phyloP scores from a whole-genome alignment of 306 rosid genomes.

The Mimosa bimucronata region DNA sequence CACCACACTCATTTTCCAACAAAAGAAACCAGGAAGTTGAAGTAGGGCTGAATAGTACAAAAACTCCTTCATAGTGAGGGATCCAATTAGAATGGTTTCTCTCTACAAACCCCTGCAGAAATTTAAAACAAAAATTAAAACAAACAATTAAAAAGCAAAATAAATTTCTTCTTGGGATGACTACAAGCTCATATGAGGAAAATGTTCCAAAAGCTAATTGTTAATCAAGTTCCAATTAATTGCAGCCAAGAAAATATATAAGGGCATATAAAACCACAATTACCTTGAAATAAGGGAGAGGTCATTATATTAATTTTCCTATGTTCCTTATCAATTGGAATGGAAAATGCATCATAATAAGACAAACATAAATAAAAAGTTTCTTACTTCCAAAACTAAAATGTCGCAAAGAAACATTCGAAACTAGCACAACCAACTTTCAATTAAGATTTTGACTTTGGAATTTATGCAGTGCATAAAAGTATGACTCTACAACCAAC shows the following conservation, averaged over 20 bases:
- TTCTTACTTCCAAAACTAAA: conserved; percentile 15
- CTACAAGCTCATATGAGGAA: neutral
- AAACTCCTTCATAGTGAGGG: conserved; percentile 93
- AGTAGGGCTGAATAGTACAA: conserved; percentile 92
- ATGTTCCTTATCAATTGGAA: neutral
- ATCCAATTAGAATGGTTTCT: conserved; percentile 86
- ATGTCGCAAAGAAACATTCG: neutral
- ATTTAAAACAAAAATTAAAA: conserved; percentile 28
- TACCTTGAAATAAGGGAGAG: no score
- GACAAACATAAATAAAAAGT: conserved; percentile 4
- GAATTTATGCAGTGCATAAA: neutral
- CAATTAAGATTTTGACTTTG: neutral
- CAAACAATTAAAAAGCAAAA: conserved; percentile 15
- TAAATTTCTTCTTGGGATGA: conserved; percentile 8
- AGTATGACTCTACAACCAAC: no score
- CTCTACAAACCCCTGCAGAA: conserved; percentile 91
- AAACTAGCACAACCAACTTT: neutral
- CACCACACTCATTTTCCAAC: conserved; percentile 85
- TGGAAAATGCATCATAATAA: neutral
- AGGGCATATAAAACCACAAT: neutral
- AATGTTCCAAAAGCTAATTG: no score
- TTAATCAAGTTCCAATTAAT: no score
- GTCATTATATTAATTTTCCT: no score
- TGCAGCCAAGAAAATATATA: neutral
- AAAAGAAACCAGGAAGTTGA: conserved; percentile 96